Percentiles rank a stretch among this genome's conserved stretches.
Conservation (phyloP, 805 yeast species). For the Saturnispora halmiae region DNA sequence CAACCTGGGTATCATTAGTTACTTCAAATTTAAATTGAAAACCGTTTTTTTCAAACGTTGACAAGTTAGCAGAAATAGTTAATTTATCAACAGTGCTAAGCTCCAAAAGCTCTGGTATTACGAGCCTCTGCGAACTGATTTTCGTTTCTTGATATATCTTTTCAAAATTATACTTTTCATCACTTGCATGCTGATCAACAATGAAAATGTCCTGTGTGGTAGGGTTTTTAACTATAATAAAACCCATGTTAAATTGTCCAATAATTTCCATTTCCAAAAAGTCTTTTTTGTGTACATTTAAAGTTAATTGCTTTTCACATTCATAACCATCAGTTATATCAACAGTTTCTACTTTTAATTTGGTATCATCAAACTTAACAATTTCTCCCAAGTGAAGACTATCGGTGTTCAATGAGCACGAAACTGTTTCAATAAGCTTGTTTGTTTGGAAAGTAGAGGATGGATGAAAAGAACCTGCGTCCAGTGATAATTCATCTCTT, state of each 20-base stretch:
- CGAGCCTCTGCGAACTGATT: constrained; percentile 63
- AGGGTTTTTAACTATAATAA: constrained; percentile 63
- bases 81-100: constrained; percentile 74
- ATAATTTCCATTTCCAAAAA: constrained; percentile 67
- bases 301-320: constrained; percentile 50
- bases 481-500: no score
- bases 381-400: not conserved
- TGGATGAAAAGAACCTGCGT: no score
- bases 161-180: constrained; percentile 90
- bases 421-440: constrained; percentile 4
- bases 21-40: constrained; percentile 49
- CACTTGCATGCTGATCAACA: constrained; percentile 96
- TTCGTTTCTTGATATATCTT: constrained; percentile 43
- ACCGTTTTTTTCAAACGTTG: constrained; percentile 65
- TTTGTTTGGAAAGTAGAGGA: no score
- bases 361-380: not conserved
- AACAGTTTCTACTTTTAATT: not conserved
- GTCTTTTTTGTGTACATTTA: constrained; percentile 61
- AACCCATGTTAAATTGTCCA: constrained; percentile 95
- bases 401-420: not conserved
- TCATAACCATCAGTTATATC: constrained; percentile 38
- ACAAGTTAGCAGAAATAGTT: constrained; percentile 49
- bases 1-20: constrained; percentile 31
- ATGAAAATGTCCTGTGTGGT: constrained; percentile 59
- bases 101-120: constrained; percentile 48